These are phyloP conservation scores for Corrigiola litoralis DNA, from an alignment of 179 eudicot species.

Conservation along the genomic window DNA sequence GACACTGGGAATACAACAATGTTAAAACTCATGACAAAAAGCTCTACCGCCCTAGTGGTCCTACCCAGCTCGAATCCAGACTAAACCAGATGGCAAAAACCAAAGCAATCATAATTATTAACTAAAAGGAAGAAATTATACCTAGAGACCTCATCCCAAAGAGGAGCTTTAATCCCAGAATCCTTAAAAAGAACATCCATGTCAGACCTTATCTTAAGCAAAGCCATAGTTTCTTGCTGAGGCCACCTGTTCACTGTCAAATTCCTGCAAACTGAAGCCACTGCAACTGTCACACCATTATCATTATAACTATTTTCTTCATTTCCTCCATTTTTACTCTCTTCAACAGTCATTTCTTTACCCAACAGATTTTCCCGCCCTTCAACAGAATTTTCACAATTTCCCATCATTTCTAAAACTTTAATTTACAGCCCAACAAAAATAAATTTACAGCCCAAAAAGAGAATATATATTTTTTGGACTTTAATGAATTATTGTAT, in stretches of 20 bases:
- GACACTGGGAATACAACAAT: too few relatives aligned
- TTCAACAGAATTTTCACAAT: constrained; percentile 5
- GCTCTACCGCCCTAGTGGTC: too few relatives aligned
- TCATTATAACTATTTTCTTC: neutral
- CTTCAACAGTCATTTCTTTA: neutral
- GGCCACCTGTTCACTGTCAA: constrained; percentile 73
- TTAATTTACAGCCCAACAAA: constrained; percentile 4
- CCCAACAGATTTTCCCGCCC: constrained; percentile 28
- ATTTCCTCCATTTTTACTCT: constrained; percentile 8
- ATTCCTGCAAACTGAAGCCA: constrained; percentile 22
- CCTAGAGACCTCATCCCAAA: constrained; percentile 94
- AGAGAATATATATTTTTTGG: neutral
- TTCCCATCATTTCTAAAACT: constrained; percentile 19
- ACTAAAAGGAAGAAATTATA: constrained; percentile 13
- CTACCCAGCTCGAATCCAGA: too few relatives aligned
- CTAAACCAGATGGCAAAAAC: too few relatives aligned
- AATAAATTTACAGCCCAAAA: neutral
- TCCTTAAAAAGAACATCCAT: constrained; percentile 75
- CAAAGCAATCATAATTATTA: neutral
- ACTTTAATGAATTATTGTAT: neutral
- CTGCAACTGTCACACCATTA: neutral
- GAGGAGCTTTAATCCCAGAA: constrained; percentile 63
- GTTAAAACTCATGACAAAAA: too few relatives aligned
- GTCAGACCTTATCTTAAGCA: constrained; percentile 66
- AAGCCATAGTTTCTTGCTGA: constrained; percentile 75